phyloP scores from a whole-genome alignment of 2,329 filamentous ascomycete species.

The Cordyceps farinosa region DNA sequence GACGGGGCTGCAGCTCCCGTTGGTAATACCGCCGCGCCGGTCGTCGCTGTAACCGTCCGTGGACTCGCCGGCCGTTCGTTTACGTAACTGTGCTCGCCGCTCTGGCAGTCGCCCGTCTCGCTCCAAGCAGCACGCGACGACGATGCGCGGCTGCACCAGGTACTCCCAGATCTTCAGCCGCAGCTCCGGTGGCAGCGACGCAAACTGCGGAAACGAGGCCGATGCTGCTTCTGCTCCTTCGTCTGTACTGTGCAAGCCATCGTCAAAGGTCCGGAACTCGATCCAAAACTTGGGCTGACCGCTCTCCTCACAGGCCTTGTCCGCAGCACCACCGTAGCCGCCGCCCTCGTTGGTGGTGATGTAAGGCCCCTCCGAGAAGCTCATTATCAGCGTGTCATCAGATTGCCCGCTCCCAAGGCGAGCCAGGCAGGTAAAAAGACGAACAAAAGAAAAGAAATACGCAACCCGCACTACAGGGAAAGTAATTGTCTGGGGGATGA shows the following conservation, averaged over 20 bases:
- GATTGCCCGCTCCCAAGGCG: not conserved
- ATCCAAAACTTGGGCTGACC: conserved; percentile 39
- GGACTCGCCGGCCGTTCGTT: conserved; percentile 21
- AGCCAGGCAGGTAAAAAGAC: not conserved
- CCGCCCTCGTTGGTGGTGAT: not conserved
- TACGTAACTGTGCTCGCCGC: conserved; percentile 28
- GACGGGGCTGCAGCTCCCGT: conserved; percentile 29
- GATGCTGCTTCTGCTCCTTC: conserved; percentile 11
- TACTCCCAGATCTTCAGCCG: conserved; percentile 46
- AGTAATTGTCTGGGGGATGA: not conserved
- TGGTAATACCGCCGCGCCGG: conserved; percentile 18
- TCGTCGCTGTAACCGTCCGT: conserved; percentile 20
- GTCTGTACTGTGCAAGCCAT: conserved; percentile 31
- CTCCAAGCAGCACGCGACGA: conserved; percentile 42
- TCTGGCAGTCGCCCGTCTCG: conserved; percentile 27
- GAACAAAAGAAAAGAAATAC: not conserved
- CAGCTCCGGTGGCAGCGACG: conserved; percentile 42
- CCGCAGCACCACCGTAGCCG: not conserved
- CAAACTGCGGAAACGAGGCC: conserved; percentile 36
- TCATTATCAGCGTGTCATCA: not conserved
- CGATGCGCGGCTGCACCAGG: conserved; percentile 43
- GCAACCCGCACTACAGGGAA: not conserved
- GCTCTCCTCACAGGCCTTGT: conserved; percentile 21
- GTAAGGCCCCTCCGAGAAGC: conserved; percentile 3
- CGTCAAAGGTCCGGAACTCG: conserved; percentile 43